These are phyloP conservation scores for Lactarius indigo DNA, from an alignment of 768 basidiomycete genomes.

Conservation along the genomic window DNA sequence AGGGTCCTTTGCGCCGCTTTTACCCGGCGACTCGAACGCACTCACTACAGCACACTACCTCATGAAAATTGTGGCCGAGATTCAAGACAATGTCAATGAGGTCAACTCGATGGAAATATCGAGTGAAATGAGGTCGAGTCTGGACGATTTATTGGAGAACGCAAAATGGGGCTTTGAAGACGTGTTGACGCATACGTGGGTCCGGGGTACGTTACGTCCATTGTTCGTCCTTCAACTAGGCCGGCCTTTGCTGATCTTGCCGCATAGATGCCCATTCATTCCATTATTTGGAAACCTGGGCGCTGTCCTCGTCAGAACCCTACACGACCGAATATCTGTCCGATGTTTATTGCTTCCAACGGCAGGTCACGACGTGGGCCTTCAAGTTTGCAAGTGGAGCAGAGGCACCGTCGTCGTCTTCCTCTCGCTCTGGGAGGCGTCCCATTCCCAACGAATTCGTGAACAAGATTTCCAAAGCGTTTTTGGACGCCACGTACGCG, in stretches of 20 bases:
- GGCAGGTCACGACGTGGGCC: constrained; percentile 67
- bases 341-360: constrained; percentile 79
- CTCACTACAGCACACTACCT: constrained; percentile 81
- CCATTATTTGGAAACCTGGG: constrained; percentile 86
- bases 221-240: neutral
- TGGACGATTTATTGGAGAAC: constrained; percentile 76
- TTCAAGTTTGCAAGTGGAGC: constrained; percentile 80
- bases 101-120: constrained; percentile 76
- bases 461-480: constrained; percentile 75
- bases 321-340: constrained; percentile 71
- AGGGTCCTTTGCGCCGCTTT: constrained; percentile 41
- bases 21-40: constrained; percentile 77
- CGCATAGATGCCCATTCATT: constrained; percentile 76
- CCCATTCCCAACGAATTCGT: constrained; percentile 60
- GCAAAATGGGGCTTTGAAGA: constrained; percentile 88
- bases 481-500: constrained; percentile 80
- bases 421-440: constrained; percentile 52
- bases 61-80: constrained; percentile 73
- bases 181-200: constrained; percentile 72
- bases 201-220: constrained; percentile 64
- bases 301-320: constrained; percentile 54
- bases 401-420: constrained; percentile 47
- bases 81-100: constrained; percentile 85
- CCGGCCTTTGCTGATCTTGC: neutral
- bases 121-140: constrained; percentile 59